Conservation (phyloP, 2,329 filamentous ascomycete species). For the Fusarium sp. region DNA sequence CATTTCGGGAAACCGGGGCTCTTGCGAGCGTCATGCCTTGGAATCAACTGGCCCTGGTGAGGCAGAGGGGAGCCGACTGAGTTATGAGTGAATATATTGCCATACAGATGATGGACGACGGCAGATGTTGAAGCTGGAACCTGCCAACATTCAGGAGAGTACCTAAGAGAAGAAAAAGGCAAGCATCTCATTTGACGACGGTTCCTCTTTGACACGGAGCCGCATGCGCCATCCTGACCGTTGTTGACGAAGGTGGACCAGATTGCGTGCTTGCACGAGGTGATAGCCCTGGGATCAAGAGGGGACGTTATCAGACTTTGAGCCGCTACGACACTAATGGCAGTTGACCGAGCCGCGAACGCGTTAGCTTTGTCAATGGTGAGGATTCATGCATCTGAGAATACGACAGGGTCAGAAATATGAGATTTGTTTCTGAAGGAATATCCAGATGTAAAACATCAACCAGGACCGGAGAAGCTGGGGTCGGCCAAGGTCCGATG, state of each 20-base stretch:
- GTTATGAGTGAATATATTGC: neutral
- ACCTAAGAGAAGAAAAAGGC: neutral
- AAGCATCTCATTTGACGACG: constrained; percentile 8
- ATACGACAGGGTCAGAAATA: neutral
- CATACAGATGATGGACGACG: neutral
- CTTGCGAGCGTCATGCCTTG: constrained; percentile 17
- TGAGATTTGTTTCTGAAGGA: neutral
- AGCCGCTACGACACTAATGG: constrained; percentile 12
- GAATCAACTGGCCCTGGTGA: constrained; percentile 2
- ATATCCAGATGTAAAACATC: neutral
- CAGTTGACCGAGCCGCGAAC: constrained; percentile 2
- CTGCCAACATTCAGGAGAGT: constrained; percentile 2
- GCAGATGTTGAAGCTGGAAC: neutral
- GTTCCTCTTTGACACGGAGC: constrained; percentile 3
- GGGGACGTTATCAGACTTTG: constrained; percentile 8
- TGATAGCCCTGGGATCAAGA: constrained; percentile 1
- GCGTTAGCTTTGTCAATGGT: neutral
- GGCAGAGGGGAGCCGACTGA: neutral
- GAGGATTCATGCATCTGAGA: neutral
- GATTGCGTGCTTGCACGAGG: constrained; percentile 41
- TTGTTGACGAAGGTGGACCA: constrained; percentile 35
- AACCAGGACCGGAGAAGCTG: neutral
- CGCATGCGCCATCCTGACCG: constrained; percentile 23
- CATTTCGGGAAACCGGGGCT: constrained; percentile 32
- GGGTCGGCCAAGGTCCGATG: constrained; percentile 29